Conservation (phyloP, 108 stramenopile species). For the Cyclostephanos invisitatus region DNA sequence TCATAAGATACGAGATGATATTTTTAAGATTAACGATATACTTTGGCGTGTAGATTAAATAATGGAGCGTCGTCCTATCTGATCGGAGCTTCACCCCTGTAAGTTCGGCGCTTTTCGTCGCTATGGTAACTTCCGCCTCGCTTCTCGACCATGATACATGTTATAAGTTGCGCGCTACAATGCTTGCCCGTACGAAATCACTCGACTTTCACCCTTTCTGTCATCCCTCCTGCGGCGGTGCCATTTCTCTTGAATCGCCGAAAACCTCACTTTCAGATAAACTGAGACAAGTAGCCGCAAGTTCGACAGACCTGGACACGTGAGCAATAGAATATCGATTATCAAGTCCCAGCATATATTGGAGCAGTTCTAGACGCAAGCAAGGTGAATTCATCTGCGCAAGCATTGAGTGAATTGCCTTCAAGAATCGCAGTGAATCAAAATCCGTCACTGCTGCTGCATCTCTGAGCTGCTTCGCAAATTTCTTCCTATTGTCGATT, state of each 20-base stretch:
- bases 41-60: too few species aligned
- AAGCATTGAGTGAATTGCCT: constrained; percentile 66
- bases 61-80: too few species aligned
- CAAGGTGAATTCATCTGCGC: constrained; percentile 83
- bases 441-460: constrained; percentile 68
- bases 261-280: constrained; percentile 52
- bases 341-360: constrained; percentile 89
- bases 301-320: constrained; percentile 77
- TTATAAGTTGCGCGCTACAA: too few species aligned
- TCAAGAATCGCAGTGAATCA: constrained; percentile 66
- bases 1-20: too few species aligned
- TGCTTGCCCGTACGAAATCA: too few species aligned
- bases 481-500: constrained; percentile 77
- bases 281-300: constrained; percentile 81
- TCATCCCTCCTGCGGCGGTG: background rate
- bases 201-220: background rate
- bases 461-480: constrained; percentile 75
- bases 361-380: constrained; percentile 85
- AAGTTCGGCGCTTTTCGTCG: too few species aligned
- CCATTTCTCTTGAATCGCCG: constrained; percentile 6
- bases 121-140: too few species aligned
- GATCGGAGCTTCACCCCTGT: too few species aligned
- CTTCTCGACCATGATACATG: too few species aligned
- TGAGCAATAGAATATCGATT: constrained; percentile 89
- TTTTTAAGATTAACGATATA: too few species aligned